A percentile compares a stretch with the other conserved stretches of the same genome.
phyloP scores from a whole-genome alignment of 192 early-diverging fungal species.

The Podochytrium sp. region DNA sequence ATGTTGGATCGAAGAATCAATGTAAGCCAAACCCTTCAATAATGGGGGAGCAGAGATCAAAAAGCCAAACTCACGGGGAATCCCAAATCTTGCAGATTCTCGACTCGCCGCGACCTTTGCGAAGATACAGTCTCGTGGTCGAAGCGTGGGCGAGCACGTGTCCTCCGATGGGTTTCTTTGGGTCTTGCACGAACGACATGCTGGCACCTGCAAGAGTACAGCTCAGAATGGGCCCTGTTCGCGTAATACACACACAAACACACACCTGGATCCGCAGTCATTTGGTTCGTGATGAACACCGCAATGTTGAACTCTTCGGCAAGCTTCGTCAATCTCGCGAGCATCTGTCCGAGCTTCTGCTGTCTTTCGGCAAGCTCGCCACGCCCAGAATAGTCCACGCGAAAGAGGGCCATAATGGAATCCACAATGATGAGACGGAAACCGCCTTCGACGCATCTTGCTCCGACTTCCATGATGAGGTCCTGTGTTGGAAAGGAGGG shows the following conservation, averaged over 20 bases:
- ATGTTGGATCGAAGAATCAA: constrained; percentile 11
- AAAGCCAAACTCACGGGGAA: constrained; percentile 60
- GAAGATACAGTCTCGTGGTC: constrained; percentile 76
- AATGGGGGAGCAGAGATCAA: background rate
- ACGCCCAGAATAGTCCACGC: constrained; percentile 81
- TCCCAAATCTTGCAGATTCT: constrained; percentile 85
- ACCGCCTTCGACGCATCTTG: constrained; percentile 68
- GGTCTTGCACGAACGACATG: constrained; percentile 81
- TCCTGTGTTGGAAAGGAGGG: constrained; percentile 4
- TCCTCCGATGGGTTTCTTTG: constrained; percentile 77
- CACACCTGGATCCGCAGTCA: constrained; percentile 55
- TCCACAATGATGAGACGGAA: constrained; percentile 66
- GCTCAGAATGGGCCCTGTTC: background rate
- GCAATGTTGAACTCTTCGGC: constrained; percentile 88
- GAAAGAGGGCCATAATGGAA: constrained; percentile 82
- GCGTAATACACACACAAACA: background rate
- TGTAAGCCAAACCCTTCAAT: too few species aligned
- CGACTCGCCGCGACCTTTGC: constrained; percentile 81
- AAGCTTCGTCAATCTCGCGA: constrained; percentile 71
- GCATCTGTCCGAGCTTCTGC: constrained; percentile 78
- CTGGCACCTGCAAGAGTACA: constrained; percentile 39
- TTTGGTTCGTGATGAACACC: constrained; percentile 78
- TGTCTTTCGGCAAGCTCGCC: constrained; percentile 87
- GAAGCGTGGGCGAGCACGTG: constrained; percentile 77
- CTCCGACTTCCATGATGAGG: constrained; percentile 69